Evolutionary conservation across 2,329 filamentous ascomycete species (phyloP), one percentile per base, ranked within the genome.

Genomic region (Cladosporium sp.): DNA sequence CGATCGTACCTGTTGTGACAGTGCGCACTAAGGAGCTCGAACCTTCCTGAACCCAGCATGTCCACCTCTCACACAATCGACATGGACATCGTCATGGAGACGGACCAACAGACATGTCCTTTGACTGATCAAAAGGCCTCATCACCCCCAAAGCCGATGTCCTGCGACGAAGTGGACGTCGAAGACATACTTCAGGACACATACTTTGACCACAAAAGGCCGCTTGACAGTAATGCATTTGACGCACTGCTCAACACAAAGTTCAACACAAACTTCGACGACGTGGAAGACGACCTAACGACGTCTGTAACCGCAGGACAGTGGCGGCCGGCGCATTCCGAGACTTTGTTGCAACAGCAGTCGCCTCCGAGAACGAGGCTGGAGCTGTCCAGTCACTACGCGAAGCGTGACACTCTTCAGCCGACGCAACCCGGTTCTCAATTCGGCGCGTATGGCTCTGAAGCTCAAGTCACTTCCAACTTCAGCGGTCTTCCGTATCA

Each of bases 1-100:
- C 16, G 59, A 37, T 26, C 31, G 29, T 29, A 62, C 31, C 59
- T 62, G n/a, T 21, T 28, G 44, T 31, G 21, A 40, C 35, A 46
- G 23, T 28, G 11, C 26, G n/a, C 56, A 8, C 29, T 21, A 8
- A 46, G 40, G 40, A 21, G 40, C n/a, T 46, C 40, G 40, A 46
- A 46, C n/a, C 40, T 46, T 46, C n/a, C n/a, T 46, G 40, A 46
- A 12, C n/a, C 40, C 10, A 21, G n/a, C 40, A 23, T 3, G n/a
- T 46, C 21, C 21, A 52, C 23, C 44, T 26, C n/a, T 7, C 16
- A 56, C 35, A 26, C 40, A 28, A 18, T 56, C 50, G 26, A 21
- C 12, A 63, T 56, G 59, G 46, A 70, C 40, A 65, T 64, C 29
- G 66, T 66, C 50, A 68, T 67, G 53, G 66, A 68, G 65, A 66